phyloP scores from a whole-genome alignment of 495 filamentous ascomycete species.

The Xylaria grammica region DNA sequence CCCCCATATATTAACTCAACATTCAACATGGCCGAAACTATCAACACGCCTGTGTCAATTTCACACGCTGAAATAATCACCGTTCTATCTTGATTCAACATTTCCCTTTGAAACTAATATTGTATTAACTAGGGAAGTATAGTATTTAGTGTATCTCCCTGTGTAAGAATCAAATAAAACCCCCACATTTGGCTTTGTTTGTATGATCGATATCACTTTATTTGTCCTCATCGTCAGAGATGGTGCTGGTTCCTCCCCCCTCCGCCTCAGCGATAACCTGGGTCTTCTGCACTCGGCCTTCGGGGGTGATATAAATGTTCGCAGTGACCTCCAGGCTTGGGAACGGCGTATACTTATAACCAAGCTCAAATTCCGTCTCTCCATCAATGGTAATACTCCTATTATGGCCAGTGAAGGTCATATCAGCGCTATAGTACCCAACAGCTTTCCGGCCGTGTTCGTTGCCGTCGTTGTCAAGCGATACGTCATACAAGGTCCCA shows the following conservation, averaged over 20 bases:
- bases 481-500: slow-evolving; percentile 57
- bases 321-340: slow-evolving; percentile 52
- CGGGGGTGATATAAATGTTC: slow-evolving; percentile 53
- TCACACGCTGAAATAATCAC: too few species aligned
- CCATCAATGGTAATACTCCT: slow-evolving; percentile 50
- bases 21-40: too few species aligned
- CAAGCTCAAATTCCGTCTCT: slow-evolving; percentile 49
- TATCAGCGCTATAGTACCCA: slow-evolving; percentile 54
- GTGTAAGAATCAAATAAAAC: too few species aligned
- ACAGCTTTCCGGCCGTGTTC: slow-evolving; percentile 45
- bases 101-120: too few species aligned
- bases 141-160: too few species aligned
- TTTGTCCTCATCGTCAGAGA: slow-evolving; percentile 44
- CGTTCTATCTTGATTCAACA: too few species aligned
- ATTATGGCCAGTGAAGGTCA: slow-evolving; percentile 61
- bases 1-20: too few species aligned
- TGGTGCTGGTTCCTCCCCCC: slow-evolving; percentile 55
- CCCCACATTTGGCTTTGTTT: too few species aligned
- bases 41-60: too few species aligned
- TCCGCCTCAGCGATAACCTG: slow-evolving; percentile 56
- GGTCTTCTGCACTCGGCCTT: slow-evolving; percentile 52
- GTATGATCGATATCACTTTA: too few species aligned
- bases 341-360: slow-evolving; percentile 60
- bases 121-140: too few species aligned
- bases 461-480: slow-evolving; percentile 58